Base-by-base conservation (phyloP, 1,284 basidiomycete species). In the Fomitopsis palustris region DNA sequence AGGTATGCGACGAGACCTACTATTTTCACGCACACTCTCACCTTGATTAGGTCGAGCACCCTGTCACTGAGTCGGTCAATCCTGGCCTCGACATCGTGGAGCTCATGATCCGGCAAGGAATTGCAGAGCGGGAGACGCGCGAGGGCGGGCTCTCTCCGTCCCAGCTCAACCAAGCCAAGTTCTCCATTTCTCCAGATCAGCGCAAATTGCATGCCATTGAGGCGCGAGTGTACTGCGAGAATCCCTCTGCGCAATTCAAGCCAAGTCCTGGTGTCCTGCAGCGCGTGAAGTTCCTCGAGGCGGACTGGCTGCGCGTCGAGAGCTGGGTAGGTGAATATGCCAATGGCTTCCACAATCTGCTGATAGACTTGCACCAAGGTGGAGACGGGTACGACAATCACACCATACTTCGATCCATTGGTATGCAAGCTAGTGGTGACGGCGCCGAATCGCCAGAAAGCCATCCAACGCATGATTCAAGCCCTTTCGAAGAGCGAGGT, bases 261-360 rank as follows among this genome's bases (percentile, higher is more conserved):
- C 88, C 88, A 1, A 81, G 78, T 45, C 82, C 87, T 10, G 88
- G 88, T 0, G 70, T 86, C 1, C 74, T 90, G 19, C 86, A 88
- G 62, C 63, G 76, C 52, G 86, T 88, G 1, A 65, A 76, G 12
- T 72, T 86, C 55, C 71, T 75, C 1, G 55, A 69, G 25, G 67
- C 70, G 27, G 70, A 73, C 4, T 84, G 82, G 79, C 64, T 86
- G n/a, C 71, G 86, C 16, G 69, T 85, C 37, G 84, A 86, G 53
- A 77, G 72, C 19, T 86, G 84, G 83, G 82, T 85, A 61, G 42
- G 74, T 65, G 21, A 17, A 17, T 19, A 16, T 3, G 12, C 19
- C 4, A 5, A 16, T 53, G 14, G 31, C 17, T 2, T 1, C 23
- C 21, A 1, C n/a, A 19, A 14, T 1, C 27, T 49, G 53, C 25